phyloP scores from a whole-genome alignment of 129 eudicot species.

The Artemisia annua region DNA sequence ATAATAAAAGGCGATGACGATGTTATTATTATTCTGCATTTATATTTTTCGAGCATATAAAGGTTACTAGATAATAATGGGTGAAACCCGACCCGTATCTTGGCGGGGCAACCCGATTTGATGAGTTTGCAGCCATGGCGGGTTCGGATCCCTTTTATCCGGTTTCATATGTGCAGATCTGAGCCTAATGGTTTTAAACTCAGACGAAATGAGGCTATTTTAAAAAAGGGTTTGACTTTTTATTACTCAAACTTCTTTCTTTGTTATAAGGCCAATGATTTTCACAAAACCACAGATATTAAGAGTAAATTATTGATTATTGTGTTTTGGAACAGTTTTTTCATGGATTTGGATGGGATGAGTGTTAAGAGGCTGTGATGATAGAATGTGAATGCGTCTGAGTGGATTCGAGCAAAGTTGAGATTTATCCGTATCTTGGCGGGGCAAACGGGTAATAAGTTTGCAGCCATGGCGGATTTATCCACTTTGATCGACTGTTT shows the following conservation, averaged over 20 bases:
- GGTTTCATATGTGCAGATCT: neutral
- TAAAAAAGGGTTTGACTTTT: too few relatives aligned
- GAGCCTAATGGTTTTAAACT: neutral
- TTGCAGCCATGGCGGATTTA: conserved; percentile 21
- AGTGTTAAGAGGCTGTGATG: too few relatives aligned
- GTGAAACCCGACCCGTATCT: conserved; percentile 26
- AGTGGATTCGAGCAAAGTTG: neutral
- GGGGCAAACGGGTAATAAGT: neutral
- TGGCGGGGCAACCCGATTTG: conserved; percentile 1
- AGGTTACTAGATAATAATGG: neutral
- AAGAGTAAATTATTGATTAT: too few relatives aligned
- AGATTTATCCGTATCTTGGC: neutral
- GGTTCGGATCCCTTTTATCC: too few relatives aligned
- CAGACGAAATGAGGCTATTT: too few relatives aligned
- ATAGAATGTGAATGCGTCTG: too few relatives aligned
- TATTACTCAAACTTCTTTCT: too few relatives aligned
- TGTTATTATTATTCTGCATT: neutral
- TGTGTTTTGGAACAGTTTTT: too few relatives aligned
- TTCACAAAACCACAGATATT: too few relatives aligned
- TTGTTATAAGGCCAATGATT: too few relatives aligned
- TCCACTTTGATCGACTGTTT: neutral
- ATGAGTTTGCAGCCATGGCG: too few relatives aligned
- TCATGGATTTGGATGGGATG: too few relatives aligned
- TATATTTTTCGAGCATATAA: conserved; percentile 8
- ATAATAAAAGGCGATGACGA: conserved; percentile 10